phyloP scores from a whole-genome alignment of 352 stramenopile species.

The Blastocystis sp. region DNA sequence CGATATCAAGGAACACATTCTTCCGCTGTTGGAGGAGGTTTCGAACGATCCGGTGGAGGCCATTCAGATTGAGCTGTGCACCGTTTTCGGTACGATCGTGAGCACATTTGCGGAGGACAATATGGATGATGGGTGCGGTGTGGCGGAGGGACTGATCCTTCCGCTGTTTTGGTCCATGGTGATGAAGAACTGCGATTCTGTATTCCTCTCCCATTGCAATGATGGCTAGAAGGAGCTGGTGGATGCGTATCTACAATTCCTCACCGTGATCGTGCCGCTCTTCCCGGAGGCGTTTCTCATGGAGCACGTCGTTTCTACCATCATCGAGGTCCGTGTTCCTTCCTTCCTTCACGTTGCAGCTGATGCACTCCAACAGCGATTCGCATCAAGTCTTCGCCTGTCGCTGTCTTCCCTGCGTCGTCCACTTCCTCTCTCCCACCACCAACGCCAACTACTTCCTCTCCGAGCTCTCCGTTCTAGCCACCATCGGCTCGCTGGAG shows the following conservation, averaged over 20 bases:
- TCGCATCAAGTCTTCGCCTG: not conserved
- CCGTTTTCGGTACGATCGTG: not conserved
- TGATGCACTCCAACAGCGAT: not conserved
- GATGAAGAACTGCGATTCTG: not conserved
- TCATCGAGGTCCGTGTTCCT: not conserved
- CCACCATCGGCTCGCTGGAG: conserved; percentile 7
- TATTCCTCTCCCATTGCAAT: not conserved
- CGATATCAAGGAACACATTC: not conserved
- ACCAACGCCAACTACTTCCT: not conserved
- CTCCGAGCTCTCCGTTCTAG: not conserved
- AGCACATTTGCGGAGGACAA: not conserved
- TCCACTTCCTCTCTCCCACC: not conserved
- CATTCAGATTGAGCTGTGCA: not conserved
- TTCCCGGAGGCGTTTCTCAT: not conserved
- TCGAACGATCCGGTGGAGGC: not conserved
- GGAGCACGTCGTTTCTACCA: not conserved
- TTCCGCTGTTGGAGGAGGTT: not conserved
- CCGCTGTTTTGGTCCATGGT: conserved; percentile 1
- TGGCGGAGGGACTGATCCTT: not conserved
- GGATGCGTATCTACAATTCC: not conserved
- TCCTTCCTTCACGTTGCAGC: not conserved
- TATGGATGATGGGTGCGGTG: conserved; percentile 7
- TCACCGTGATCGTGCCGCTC: not conserved
- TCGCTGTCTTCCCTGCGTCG: not conserved
- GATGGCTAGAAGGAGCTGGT: not conserved